A percentile compares a stretch with the other conserved stretches of the same genome.
These are phyloP conservation scores for Trichomonas tenax DNA, from an alignment of 208 protist genomes.

Conservation along the genomic window DNA sequence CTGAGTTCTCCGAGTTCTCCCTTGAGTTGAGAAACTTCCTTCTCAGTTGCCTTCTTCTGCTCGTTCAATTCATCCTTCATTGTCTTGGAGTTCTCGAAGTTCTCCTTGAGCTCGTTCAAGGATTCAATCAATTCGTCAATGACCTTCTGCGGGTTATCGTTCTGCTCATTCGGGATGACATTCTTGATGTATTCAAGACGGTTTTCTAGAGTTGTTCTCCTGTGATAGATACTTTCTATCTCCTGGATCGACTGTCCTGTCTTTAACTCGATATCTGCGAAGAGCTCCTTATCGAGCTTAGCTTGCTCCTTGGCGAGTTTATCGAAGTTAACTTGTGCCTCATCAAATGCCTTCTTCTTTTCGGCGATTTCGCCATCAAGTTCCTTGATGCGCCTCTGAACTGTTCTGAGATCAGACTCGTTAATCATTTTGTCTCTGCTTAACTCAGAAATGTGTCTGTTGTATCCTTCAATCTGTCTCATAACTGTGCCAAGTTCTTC, in stretches of 20 bases:
- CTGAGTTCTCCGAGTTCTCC: not conserved
- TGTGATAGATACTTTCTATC: not conserved
- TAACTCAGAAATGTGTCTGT: not conserved
- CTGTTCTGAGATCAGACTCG: not conserved
- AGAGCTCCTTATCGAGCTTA: not conserved
- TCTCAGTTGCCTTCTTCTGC: not conserved
- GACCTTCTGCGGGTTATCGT: not conserved
- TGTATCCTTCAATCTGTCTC: not conserved
- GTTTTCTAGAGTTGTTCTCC: not conserved
- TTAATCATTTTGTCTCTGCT: no score
- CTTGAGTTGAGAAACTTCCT: not conserved
- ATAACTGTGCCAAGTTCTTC: not conserved
- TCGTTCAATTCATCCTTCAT: not conserved
- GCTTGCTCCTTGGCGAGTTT: not conserved
- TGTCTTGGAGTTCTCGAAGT: not conserved
- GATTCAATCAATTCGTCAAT: not conserved
- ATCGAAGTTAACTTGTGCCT: not conserved
- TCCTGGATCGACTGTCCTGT: not conserved
- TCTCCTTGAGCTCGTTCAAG: not conserved
- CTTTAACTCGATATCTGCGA: not conserved
- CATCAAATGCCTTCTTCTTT: not conserved
- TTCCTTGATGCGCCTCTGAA: not conserved
- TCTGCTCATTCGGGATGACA: not conserved
- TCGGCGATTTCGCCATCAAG: not conserved
- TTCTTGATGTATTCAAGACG: not conserved